A percentile compares a stretch with the other conserved stretches of the same genome.
These are phyloP conservation scores for Solanum bukasovii DNA, from an alignment of 257 asterid species.

Conservation along the genomic window DNA sequence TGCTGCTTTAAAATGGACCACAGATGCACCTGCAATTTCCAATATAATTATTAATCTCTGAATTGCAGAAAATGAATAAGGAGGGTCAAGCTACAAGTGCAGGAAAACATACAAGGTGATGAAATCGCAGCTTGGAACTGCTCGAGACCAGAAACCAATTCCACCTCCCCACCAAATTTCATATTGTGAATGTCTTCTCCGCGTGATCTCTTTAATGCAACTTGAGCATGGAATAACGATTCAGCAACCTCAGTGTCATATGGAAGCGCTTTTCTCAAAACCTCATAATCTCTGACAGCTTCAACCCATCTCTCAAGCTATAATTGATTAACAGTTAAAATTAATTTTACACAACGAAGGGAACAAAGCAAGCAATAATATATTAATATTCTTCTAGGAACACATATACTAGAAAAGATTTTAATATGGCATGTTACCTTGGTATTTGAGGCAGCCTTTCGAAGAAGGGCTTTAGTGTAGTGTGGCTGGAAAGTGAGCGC, in stretches of 20 bases:
- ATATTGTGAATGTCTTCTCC: slow-evolving; percentile 55
- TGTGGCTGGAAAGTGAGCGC: slow-evolving; percentile 73
- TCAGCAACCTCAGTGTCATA: slow-evolving; percentile 59
- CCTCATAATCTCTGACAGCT: slow-evolving; percentile 66
- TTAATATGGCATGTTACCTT: slow-evolving; percentile 35
- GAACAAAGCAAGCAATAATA: neutral
- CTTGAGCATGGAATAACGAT: slow-evolving; percentile 51
- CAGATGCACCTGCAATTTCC: slow-evolving; percentile 10
- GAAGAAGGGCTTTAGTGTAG: slow-evolving; percentile 74
- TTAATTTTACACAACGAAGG: neutral
- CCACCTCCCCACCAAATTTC: slow-evolving; percentile 69
- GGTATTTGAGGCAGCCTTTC: slow-evolving; percentile 78
- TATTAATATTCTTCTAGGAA: neutral
- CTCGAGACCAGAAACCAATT: slow-evolving; percentile 47
- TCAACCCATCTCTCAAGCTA: slow-evolving; percentile 67
- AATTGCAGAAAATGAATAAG: neutral
- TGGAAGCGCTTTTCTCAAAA: slow-evolving; percentile 48
- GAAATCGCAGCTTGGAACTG: slow-evolving; percentile 62
- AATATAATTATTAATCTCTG: neutral
- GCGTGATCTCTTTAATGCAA: slow-evolving; percentile 43
- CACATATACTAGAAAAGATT: neutral
- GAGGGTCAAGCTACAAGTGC: neutral
- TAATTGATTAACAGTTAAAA: neutral
- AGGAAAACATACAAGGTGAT: slow-evolving; percentile 34
- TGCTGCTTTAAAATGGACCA: slow-evolving; percentile 9